Evolutionary conservation across 352 stramenopile species (phyloP).

Genomic region (Phytophthora sp.): DNA sequence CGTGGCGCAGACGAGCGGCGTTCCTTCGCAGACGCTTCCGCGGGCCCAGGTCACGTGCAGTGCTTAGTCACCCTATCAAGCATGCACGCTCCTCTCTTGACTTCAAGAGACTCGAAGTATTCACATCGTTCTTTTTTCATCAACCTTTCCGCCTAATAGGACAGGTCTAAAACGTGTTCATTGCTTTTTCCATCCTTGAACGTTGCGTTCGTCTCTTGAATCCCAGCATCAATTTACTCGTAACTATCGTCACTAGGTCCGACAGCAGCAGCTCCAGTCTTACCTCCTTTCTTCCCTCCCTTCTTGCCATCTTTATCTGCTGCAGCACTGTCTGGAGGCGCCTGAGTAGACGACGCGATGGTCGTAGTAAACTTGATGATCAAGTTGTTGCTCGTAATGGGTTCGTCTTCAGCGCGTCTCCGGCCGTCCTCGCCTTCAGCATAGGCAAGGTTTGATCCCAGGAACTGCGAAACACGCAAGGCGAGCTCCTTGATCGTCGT

Average conservation of each 20-base stretch:
- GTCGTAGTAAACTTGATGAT: conserved; percentile 85
- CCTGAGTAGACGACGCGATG: conserved; percentile 41
- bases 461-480: conserved; percentile 66
- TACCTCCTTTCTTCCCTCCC: conserved; percentile 29
- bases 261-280: conserved; percentile 19
- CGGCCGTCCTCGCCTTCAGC: conserved; percentile 83
- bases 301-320: conserved; percentile 52
- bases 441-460: conserved; percentile 81
- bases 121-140: conserved; percentile 34
- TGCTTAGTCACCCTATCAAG: conserved; percentile 25
- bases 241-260: conserved; percentile 37
- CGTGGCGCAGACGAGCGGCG: conserved; percentile 62
- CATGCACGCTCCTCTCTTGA: conserved; percentile 22
- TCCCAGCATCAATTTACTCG: too few relatives aligned
- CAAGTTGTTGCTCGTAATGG: conserved; percentile 59
- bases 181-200: conserved; percentile 12
- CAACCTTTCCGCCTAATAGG: conserved; percentile 27
- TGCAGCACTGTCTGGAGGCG: conserved; percentile 1
- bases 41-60: conserved; percentile 54
- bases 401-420: conserved; percentile 74
- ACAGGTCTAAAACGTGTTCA: conserved; percentile 32
- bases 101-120: conserved; percentile 38
- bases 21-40: conserved; percentile 38
- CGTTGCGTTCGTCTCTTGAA: conserved; percentile 5
- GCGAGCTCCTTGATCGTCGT: conserved; percentile 85